A percentile compares a stretch with the other conserved stretches of the same genome.
Evolutionary conservation across 768 basidiomycete species (phyloP).

Genomic region (Polyporus arcularius): DNA sequence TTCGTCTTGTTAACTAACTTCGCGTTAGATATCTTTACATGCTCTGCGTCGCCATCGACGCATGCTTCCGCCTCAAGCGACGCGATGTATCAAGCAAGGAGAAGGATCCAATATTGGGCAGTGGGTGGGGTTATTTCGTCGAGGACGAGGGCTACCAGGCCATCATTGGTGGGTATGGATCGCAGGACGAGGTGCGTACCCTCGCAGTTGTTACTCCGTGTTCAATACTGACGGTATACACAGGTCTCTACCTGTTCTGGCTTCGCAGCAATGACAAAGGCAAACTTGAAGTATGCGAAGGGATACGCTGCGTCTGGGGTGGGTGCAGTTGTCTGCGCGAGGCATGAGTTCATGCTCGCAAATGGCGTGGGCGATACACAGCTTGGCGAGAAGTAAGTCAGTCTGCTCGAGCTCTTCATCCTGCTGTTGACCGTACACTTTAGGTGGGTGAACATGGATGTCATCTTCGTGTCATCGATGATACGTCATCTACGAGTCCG

Average conservation of each 20-base stretch:
- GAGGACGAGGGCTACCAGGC: conserved; percentile 21
- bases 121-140: conserved; percentile 31
- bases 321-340: conserved; percentile 16
- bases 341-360: conserved; percentile 24
- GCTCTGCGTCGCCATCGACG: conserved; percentile 29
- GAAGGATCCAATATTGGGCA: conserved; percentile 10
- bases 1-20: neutral
- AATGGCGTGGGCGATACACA: conserved; percentile 28
- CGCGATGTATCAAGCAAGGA: conserved; percentile 19
- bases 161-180: conserved; percentile 10
- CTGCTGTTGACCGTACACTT: neutral
- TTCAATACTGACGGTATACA: no score
- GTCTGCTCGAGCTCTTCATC: no score
- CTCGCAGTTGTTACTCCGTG: no score
- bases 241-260: conserved; percentile 4
- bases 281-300: conserved; percentile 2
- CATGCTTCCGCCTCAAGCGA: conserved; percentile 27
- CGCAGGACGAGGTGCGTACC: conserved; percentile 25
- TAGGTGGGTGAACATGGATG: conserved; percentile 28
- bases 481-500: neutral
- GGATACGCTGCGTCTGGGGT: conserved; percentile 19
- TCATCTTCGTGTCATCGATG: conserved; percentile 13
- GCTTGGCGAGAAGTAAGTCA: conserved; percentile 25
- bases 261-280: neutral
- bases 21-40: conserved; percentile 26